A percentile compares a stretch with the other conserved stretches of the same genome.
phyloP scores from a whole-genome alignment of 2,329 filamentous ascomycete species.

The Fusarium miscanthi region DNA sequence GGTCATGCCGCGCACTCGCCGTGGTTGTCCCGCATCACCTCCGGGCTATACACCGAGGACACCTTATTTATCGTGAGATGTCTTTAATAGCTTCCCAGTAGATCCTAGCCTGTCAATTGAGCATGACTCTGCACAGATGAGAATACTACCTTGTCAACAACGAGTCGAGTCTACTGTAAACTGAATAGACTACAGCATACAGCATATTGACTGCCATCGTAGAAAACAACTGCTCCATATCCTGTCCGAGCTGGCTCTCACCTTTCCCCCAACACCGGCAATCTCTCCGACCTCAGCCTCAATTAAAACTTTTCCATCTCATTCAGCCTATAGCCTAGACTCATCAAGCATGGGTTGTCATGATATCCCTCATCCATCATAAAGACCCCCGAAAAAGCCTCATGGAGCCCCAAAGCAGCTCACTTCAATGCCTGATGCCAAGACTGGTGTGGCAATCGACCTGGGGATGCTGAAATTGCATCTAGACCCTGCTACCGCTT shows the following conservation, averaged over 20 bases:
- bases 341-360: neutral
- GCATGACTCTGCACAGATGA: neutral
- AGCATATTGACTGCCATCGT: neutral
- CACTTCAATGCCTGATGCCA: no score
- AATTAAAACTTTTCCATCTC: neutral
- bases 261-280: neutral
- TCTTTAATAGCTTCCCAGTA: neutral
- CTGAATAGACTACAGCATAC: no score
- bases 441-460: no score
- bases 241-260: neutral
- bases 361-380: neutral
- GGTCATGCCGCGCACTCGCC: slow-evolving; percentile 24
- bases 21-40: slow-evolving; percentile 16
- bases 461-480: accelerated
- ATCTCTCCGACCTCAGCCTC: slow-evolving; percentile 2
- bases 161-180: neutral
- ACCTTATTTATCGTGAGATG: neutral
- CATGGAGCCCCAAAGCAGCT: neutral
- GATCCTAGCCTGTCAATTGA: neutral
- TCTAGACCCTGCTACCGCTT: accelerated
- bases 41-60: slow-evolving; percentile 17
- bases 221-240: neutral
- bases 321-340: neutral
- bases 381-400: slow-evolving; percentile 1
- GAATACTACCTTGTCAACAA: neutral